Conservation (phyloP, 2,329 filamentous ascomycete genomes). For the Metarhizium album region DNA sequence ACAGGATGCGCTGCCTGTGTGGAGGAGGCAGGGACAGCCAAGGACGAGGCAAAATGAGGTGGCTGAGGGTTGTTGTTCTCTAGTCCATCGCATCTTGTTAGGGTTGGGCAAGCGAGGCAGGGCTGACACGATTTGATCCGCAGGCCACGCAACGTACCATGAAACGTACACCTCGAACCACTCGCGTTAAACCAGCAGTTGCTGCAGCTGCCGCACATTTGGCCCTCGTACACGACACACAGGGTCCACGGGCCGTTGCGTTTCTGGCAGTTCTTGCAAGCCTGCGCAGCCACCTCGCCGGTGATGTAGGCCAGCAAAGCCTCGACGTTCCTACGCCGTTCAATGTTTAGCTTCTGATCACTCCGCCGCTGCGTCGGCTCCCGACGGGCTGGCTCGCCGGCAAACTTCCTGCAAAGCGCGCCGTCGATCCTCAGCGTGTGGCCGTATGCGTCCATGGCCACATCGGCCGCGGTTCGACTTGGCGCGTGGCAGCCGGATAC, state of each 20-base stretch:
- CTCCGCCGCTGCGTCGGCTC: conserved; percentile 41
- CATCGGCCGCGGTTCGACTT: conserved; percentile 30
- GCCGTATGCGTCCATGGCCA: conserved; percentile 39
- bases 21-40: conserved; percentile 4
- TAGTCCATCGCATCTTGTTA: conserved; percentile 11
- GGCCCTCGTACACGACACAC: conserved; percentile 48
- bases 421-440: conserved; percentile 37
- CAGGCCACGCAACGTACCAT: conserved; percentile 33
- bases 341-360: conserved; percentile 43
- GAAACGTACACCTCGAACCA: conserved; percentile 48
- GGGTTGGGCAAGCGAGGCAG: neutral
- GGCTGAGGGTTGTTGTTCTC: conserved; percentile 34
- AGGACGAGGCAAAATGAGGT: conserved; percentile 9
- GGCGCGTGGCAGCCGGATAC: neutral
- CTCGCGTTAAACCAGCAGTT: conserved; percentile 57
- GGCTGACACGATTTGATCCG: neutral
- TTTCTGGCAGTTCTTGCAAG: conserved; percentile 51
- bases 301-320: conserved; percentile 47
- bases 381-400: conserved; percentile 36
- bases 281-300: conserved; percentile 33
- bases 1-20: conserved; percentile 16
- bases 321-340: conserved; percentile 49
- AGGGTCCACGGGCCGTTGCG: conserved; percentile 48
- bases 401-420: conserved; percentile 43
- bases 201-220: conserved; percentile 51